A percentile compares a stretch with the other conserved stretches of the same genome.
These are phyloP conservation scores for Kentomonas sorsogonicus DNA, from an alignment of 208 protist genomes.

Conservation along the genomic window DNA sequence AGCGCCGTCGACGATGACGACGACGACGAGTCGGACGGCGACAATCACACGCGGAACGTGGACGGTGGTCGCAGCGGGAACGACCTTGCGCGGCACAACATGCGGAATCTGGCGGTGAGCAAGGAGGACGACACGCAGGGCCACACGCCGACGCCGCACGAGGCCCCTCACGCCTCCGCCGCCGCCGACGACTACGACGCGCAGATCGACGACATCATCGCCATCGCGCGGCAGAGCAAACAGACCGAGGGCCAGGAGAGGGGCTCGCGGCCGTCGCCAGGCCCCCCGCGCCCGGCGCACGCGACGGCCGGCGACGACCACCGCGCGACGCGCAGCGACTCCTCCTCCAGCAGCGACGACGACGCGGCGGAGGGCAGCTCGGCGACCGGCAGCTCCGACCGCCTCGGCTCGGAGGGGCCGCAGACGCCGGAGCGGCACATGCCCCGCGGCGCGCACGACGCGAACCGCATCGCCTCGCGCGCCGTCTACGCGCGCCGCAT, in stretches of 20 bases:
- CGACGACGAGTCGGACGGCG: conserved; percentile 20
- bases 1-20: conserved; percentile 23
- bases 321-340: neutral
- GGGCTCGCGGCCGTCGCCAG: neutral
- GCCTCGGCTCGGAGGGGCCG: neutral
- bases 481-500: neutral
- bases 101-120: too few species aligned
- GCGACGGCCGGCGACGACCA: neutral
- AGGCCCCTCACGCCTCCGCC: neutral
- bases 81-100: neutral
- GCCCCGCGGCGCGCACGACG: neutral
- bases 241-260: neutral
- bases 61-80: conserved; percentile 1
- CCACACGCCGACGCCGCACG: too few species aligned
- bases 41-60: conserved; percentile 8
- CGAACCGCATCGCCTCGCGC: neutral
- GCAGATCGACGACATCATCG: neutral
- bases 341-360: neutral
- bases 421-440: neutral
- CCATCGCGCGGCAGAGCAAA: neutral
- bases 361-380: neutral
- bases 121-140: too few species aligned
- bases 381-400: neutral
- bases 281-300: too few species aligned
- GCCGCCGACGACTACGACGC: neutral